Conservation (phyloP, 1,284 basidiomycete genomes). For the Megacollybia platyphylla region DNA sequence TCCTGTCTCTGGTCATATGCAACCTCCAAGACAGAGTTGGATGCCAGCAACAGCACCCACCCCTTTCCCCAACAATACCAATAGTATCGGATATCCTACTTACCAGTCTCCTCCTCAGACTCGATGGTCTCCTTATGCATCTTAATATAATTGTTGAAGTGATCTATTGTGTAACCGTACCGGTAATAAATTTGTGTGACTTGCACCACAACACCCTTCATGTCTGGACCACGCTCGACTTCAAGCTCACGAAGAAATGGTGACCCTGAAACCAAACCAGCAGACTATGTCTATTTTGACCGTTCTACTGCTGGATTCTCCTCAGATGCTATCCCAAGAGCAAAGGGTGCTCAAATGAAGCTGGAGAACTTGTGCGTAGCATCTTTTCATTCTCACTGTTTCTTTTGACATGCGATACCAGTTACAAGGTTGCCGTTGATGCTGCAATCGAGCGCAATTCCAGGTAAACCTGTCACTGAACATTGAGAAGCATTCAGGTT, state of each 20-base stretch:
- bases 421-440: conserved; percentile 87
- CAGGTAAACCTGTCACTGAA: conserved; percentile 33
- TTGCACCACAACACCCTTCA: background rate
- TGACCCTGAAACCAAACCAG: conserved; percentile 12
- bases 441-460: conserved; percentile 83
- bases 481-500: background rate
- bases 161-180: no score
- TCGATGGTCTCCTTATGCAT: no score
- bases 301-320: conserved; percentile 60
- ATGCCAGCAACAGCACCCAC: no score
- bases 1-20: no score
- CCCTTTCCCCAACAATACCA: no score
- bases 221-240: background rate
- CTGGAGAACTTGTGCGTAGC: conserved; percentile 52
- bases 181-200: background rate
- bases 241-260: background rate
- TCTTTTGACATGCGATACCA: no score
- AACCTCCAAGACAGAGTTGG: no score
- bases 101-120: no score
- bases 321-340: conserved; percentile 65
- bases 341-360: conserved; percentile 83
- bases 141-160: no score
- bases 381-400: no score
- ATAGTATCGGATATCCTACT: no score
- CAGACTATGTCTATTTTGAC: conserved; percentile 80